These are phyloP conservation scores for Leishmania mexicana DNA, from an alignment of 208 protist genomes.

Conservation along the genomic window DNA sequence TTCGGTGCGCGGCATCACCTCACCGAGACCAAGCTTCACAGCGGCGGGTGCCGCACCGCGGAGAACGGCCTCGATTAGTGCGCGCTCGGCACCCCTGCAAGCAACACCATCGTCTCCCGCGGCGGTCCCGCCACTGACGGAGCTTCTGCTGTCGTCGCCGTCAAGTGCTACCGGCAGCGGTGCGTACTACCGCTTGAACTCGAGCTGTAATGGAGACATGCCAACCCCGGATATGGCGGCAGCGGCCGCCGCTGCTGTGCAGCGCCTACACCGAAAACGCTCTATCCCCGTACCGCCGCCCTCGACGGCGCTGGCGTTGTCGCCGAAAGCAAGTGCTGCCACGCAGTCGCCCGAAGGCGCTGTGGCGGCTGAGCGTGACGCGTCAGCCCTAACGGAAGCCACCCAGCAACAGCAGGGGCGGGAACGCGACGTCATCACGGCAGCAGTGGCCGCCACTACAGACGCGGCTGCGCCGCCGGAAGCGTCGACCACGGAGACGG, in stretches of 20 bases:
- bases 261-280: slow-evolving; percentile 10
- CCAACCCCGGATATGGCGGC: slow-evolving; percentile 7
- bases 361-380: background rate
- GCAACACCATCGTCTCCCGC: background rate
- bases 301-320: background rate
- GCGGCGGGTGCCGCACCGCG: background rate
- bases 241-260: slow-evolving; percentile 5
- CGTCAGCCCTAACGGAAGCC: background rate
- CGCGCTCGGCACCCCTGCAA: background rate
- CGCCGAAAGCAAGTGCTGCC: background rate
- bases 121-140: background rate
- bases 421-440: background rate
- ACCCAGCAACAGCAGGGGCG: background rate
- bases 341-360: background rate
- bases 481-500: background rate
- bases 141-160: background rate
- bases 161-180: background rate
- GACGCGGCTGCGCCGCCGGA: background rate
- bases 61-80: too few species aligned
- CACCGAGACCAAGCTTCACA: background rate
- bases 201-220: background rate
- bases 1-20: background rate
- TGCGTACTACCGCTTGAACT: background rate
- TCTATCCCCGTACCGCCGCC: background rate
- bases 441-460: background rate